Percentiles rank a stretch among this genome's conserved stretches.
phyloP scores from a whole-genome alignment of 1,284 basidiomycete species.

The Volvariella volvacea region DNA sequence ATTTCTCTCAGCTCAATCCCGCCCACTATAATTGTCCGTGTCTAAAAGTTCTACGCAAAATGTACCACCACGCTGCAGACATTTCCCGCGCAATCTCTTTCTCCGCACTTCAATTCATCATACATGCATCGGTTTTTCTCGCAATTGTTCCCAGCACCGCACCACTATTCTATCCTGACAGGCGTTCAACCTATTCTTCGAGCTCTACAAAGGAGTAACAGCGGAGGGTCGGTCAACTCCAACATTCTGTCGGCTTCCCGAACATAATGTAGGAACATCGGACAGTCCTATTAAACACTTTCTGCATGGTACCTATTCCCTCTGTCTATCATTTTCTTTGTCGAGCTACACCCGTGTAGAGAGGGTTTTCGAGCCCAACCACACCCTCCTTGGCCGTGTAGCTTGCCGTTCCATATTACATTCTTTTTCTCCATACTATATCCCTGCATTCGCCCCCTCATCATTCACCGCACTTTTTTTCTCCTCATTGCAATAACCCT shows the following conservation, averaged over 20 bases:
- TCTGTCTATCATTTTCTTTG: slow-evolving; percentile 20
- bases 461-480: slow-evolving; percentile 18
- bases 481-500: slow-evolving; percentile 22
- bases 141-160: slow-evolving; percentile 43
- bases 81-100: slow-evolving; percentile 52
- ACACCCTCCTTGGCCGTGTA: slow-evolving; percentile 17
- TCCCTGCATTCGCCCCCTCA: slow-evolving; percentile 32
- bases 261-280: slow-evolving; percentile 28
- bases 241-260: slow-evolving; percentile 15
- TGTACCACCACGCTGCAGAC: slow-evolving; percentile 65
- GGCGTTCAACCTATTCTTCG: slow-evolving; percentile 36
- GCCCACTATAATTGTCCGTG: slow-evolving; percentile 22
- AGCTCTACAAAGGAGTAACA: slow-evolving; percentile 18
- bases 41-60: slow-evolving; percentile 51
- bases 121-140: slow-evolving; percentile 70
- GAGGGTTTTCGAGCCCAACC: slow-evolving; percentile 5
- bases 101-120: slow-evolving; percentile 53
- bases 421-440: slow-evolving; percentile 32
- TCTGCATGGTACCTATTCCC: slow-evolving; percentile 23
- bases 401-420: slow-evolving; percentile 28
- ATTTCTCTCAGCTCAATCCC: slow-evolving; percentile 24
- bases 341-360: slow-evolving; percentile 19
- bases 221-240: slow-evolving; percentile 20
- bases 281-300: slow-evolving; percentile 33
- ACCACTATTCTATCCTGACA: slow-evolving; percentile 43